phyloP scores from a whole-genome alignment of 495 filamentous ascomycete species.

The Venustampulla echinocandica region DNA sequence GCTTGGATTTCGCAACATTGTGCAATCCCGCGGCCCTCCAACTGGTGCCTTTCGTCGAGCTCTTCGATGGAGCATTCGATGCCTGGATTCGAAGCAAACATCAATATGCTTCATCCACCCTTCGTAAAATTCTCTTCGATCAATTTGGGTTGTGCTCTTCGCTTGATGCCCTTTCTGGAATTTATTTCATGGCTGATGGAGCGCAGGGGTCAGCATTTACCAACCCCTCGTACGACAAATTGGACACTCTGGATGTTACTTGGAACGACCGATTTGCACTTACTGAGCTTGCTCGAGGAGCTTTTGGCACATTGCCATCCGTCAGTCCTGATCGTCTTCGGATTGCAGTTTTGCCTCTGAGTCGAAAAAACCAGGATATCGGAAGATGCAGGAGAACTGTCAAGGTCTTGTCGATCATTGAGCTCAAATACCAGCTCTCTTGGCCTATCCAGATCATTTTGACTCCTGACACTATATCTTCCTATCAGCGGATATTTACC shows the following conservation, averaged over 20 bases:
- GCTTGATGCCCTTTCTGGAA: constrained; percentile 56
- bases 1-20: constrained; percentile 47
- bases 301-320: constrained; percentile 43
- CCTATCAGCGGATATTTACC: constrained; percentile 62
- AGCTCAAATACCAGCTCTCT: constrained; percentile 54
- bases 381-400: constrained; percentile 35
- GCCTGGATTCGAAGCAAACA: constrained; percentile 65
- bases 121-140: constrained; percentile 58
- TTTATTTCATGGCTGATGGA: constrained; percentile 70
- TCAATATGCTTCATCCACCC: constrained; percentile 52
- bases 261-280: constrained; percentile 82
- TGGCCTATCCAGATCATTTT: constrained; percentile 88
- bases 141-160: constrained; percentile 57
- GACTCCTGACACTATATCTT: constrained; percentile 45
- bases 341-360: constrained; percentile 42
- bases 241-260: constrained; percentile 53
- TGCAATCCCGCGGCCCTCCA: constrained; percentile 32
- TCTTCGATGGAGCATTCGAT: constrained; percentile 61
- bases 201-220: constrained; percentile 53
- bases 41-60: constrained; percentile 64
- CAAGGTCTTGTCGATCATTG: constrained; percentile 43
- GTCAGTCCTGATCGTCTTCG: constrained; percentile 53
- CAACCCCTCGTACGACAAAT: constrained; percentile 62
- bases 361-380: constrained; percentile 30
- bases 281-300: constrained; percentile 66